phyloP scores from a whole-genome alignment of 345 rosid species.

The Gossypium bickii region DNA sequence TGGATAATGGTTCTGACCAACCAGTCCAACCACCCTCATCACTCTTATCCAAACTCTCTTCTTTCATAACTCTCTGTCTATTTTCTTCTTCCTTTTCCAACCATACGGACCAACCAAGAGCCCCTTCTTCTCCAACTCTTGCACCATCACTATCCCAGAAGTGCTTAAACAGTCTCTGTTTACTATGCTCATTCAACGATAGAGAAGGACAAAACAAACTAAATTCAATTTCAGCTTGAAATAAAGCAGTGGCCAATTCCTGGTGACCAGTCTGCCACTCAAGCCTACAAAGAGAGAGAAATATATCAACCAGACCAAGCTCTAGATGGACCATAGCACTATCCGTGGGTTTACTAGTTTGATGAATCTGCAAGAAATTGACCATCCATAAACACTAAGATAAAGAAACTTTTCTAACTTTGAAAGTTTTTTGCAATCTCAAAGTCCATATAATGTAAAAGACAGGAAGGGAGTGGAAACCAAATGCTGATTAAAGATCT shows the following conservation, averaged over 20 bases:
- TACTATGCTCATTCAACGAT: constrained; percentile 58
- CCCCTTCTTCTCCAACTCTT: constrained; percentile 94
- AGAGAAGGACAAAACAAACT: constrained; percentile 82
- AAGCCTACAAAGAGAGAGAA: constrained; percentile 81
- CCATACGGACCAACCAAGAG: constrained; percentile 89
- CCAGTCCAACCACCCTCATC: constrained; percentile 97
- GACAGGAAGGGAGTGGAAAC: not conserved
- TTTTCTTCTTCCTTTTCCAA: constrained; percentile 91
- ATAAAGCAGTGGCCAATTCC: constrained; percentile 81
- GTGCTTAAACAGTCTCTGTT: constrained; percentile 88
- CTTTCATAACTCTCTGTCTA: constrained; percentile 62
- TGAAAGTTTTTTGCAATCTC: not conserved
- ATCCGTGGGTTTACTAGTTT: constrained; percentile 42
- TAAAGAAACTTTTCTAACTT: not conserved
- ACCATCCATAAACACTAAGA: not conserved
- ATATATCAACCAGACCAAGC: constrained; percentile 82
- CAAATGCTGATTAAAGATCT: not conserved
- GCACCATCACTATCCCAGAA: constrained; percentile 84
- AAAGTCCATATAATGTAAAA: not conserved
- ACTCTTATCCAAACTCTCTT: constrained; percentile 47
- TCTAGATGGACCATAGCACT: constrained; percentile 51
- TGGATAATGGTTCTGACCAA: constrained; percentile 75
- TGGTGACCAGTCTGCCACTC: constrained; percentile 95
- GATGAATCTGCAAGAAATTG: constrained; percentile 54
- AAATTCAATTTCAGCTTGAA: constrained; percentile 93